Percentiles rank a stretch among this genome's conserved stretches.
Conservation (phyloP, 257 asterid species). For the Asclepias syriaca region DNA sequence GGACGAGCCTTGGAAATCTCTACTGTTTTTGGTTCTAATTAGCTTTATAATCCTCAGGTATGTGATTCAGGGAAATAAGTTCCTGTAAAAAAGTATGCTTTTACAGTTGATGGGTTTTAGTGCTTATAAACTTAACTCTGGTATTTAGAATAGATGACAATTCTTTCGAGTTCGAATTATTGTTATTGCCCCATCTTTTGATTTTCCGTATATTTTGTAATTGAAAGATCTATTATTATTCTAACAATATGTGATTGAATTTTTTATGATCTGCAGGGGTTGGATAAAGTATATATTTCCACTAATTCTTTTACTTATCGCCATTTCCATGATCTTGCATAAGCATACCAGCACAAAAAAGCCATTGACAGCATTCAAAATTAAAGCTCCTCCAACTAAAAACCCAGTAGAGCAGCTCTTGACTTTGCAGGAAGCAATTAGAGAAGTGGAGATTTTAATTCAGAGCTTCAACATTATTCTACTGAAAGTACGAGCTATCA, state of each 20-base stretch:
- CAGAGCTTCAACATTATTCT: slow-evolving; percentile 68
- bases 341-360: slow-evolving; percentile 35
- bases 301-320: slow-evolving; percentile 38
- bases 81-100: neutral
- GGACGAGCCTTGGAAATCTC: slow-evolving; percentile 72
- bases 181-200: too few species aligned
- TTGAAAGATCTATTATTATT: neutral
- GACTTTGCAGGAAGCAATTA: slow-evolving; percentile 67
- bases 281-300: slow-evolving; percentile 58
- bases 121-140: too few species aligned
- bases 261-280: slow-evolving; percentile 47
- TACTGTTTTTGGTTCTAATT: slow-evolving; percentile 43
- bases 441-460: slow-evolving; percentile 59
- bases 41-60: slow-evolving; percentile 62
- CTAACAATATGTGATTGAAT: neutral
- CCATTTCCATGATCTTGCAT: slow-evolving; percentile 62
- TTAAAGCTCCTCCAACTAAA: slow-evolving; percentile 62
- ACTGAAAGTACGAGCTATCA: slow-evolving; percentile 64
- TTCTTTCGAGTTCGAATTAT: too few species aligned
- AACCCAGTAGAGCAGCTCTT: slow-evolving; percentile 82
- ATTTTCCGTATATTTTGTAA: too few species aligned
- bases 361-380: slow-evolving; percentile 56
- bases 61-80: slow-evolving; percentile 12
- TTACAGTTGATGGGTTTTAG: neutral
- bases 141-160: too few species aligned